Evolutionary conservation across 305 asterid species (phyloP), one percentile per base, ranked within the genome.

Genomic region (Fraxinus paxiana): DNA sequence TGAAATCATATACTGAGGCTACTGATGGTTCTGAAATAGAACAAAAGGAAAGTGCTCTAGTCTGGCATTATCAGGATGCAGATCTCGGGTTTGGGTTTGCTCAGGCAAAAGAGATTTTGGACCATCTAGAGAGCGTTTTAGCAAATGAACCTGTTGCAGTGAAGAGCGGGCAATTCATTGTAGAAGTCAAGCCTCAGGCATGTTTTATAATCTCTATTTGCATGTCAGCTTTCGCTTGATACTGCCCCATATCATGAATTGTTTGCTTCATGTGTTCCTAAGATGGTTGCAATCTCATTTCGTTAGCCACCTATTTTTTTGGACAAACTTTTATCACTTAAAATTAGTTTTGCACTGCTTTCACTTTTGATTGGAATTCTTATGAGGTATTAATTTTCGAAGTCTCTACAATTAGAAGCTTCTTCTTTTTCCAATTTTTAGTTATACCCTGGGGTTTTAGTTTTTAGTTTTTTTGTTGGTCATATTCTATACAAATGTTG

Each of bases 181-280:
- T 94, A 28, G 98, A 94, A 92, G 94, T 94, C 83, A 94, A 94
- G 84, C 98, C 98, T 69, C 97, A 94, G 97, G 98, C 77, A 90
- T 9, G 91, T 81, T 37, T 74, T 51, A 33, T 77, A 46, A 28
- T 77, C 46, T 56, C 56, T 76, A 34, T 12, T 77, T 83, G 30
- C 28, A 48, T 48, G 24, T 63, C 59, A 48, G 20, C 63, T 51
- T 51, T 22, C 9, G 7, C 63, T 51, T 51, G 63, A 51, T 51
- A 17, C 24, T 51, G 20, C 63, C 63, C 63, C 63, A 51, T 51
- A n/a, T 17, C 63, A n/a, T 51, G 8, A 51, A 51, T n/a, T 51
- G 24, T 51, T 51, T 51, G 24, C 63, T 51, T 51, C 73, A 26
- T 28, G n/a, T 1, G 6, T 65, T 65, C 17, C 34, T 65, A 26